Percentiles rank a stretch among this genome's conserved stretches.
Conservation (phyloP, 257 asterid genomes). For the Ocimum tenuiflorum region DNA sequence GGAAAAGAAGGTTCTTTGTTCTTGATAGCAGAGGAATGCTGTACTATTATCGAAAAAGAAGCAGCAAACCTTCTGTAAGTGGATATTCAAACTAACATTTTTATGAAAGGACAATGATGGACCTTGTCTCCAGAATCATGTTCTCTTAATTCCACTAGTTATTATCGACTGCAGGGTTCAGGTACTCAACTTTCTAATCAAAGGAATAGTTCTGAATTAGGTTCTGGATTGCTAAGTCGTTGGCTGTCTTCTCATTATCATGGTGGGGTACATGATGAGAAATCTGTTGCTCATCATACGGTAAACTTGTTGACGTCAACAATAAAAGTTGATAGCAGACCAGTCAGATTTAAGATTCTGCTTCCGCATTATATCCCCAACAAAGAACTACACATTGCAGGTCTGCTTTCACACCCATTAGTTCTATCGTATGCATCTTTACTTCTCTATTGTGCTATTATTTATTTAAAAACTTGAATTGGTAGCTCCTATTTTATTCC, state of each 20-base stretch:
- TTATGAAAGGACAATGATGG: background rate
- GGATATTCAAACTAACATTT: slow-evolving; percentile 15
- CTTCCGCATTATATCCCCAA: slow-evolving; percentile 96
- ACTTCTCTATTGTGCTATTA: background rate
- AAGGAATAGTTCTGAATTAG: slow-evolving; percentile 95
- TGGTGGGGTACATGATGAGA: slow-evolving; percentile 97
- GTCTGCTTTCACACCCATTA: slow-evolving; percentile 31
- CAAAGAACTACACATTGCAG: slow-evolving; percentile 98
- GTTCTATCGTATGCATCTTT: background rate
- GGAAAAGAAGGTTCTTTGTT: slow-evolving; percentile 99
- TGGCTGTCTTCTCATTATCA: slow-evolving; percentile 97
- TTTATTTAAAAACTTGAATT: background rate
- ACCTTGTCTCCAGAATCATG: background rate
- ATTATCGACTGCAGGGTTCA: slow-evolving; percentile 51
- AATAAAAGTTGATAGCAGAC: slow-evolving; percentile 95
- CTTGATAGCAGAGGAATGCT: slow-evolving; percentile 99
- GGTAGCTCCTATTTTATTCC: slow-evolving; percentile 15
- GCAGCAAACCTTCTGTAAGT: slow-evolving; percentile 96
- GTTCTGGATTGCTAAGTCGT: slow-evolving; percentile 93
- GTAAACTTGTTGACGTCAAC: slow-evolving; percentile 96
- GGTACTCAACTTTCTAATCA: slow-evolving; percentile 78
- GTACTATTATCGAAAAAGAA: slow-evolving; percentile 94
- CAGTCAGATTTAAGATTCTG: slow-evolving; percentile 98
- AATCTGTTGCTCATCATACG: slow-evolving; percentile 98
- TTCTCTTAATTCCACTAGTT: slow-evolving; percentile 7